Conservation (phyloP, 345 rosid genomes). For the Brassica nigra region DNA sequence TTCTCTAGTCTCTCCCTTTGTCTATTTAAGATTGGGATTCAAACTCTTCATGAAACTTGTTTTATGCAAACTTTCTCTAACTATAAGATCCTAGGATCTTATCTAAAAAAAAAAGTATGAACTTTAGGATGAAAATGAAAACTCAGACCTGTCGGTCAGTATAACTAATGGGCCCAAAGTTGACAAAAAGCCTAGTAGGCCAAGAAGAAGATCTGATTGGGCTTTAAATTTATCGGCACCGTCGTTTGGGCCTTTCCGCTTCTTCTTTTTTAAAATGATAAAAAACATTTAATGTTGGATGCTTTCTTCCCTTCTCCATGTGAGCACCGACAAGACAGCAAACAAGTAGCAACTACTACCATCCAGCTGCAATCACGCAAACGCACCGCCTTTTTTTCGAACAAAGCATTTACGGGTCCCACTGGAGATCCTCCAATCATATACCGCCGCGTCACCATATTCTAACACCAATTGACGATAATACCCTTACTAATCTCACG, state of each 20-base stretch:
- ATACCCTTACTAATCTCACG: conserved; percentile 12
- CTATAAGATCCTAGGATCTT: no score
- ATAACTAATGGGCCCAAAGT: no score
- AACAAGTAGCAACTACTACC: neutral
- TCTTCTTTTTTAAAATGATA: neutral
- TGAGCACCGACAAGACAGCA: conserved; percentile 38
- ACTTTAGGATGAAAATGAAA: no score
- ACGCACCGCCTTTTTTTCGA: conserved; percentile 26
- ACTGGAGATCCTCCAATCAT: neutral
- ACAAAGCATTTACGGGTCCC: conserved; percentile 13
- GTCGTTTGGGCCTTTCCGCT: neutral
- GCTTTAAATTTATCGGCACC: neutral
- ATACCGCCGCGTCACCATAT: neutral
- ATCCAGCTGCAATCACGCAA: conserved; percentile 43
- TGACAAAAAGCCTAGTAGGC: neutral
- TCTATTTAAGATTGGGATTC: no score
- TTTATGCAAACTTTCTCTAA: no score
- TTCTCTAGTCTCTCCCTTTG: no score
- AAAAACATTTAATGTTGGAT: conserved; percentile 4
- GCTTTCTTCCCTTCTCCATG: conserved; percentile 14
- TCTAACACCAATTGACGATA: neutral
- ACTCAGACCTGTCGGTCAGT: no score
- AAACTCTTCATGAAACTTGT: no score
- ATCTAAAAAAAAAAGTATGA: no score
- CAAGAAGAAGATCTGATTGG: neutral